Conservation (phyloP, 768 basidiomycete species). For the Termitomyces sp. region DNA sequence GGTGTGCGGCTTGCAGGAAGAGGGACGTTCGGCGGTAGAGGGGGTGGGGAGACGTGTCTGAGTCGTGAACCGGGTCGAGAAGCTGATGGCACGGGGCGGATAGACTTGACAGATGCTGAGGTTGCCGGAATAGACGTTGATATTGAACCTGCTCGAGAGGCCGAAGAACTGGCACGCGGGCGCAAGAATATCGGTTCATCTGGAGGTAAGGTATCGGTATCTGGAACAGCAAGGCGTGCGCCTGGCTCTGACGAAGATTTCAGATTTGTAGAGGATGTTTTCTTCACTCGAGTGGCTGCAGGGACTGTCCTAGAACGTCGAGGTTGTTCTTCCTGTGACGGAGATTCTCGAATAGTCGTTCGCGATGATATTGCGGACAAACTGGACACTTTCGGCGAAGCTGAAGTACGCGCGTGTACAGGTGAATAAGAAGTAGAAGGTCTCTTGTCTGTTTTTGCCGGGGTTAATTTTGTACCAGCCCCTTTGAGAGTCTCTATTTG, state of each 20-base stretch:
- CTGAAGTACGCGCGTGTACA: constrained; percentile 3
- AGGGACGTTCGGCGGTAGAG: constrained; percentile 14
- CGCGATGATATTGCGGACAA: constrained; percentile 13
- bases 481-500: constrained; percentile 23
- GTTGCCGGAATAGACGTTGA: constrained; percentile 16
- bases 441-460: constrained; percentile 11
- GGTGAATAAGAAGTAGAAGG: constrained; percentile 6
- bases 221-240: constrained; percentile 3
- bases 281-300: constrained; percentile 22
- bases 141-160: constrained; percentile 12
- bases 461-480: constrained; percentile 10
- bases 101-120: constrained; percentile 13
- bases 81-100: constrained; percentile 14
- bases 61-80: constrained; percentile 31
- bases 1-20: constrained; percentile 33
- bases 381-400: constrained; percentile 16
- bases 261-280: constrained; percentile 10
- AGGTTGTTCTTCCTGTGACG: constrained; percentile 21
- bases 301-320: constrained; percentile 30
- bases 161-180: constrained; percentile 11
- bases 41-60: constrained; percentile 22
- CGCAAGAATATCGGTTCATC: constrained; percentile 3
- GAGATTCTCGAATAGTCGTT: constrained; percentile 1
- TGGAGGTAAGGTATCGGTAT: background rate
- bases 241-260: background rate